These are phyloP conservation scores for Lumnitzera littorea DNA, from an alignment of 345 rosid species.

Conservation along the genomic window DNA sequence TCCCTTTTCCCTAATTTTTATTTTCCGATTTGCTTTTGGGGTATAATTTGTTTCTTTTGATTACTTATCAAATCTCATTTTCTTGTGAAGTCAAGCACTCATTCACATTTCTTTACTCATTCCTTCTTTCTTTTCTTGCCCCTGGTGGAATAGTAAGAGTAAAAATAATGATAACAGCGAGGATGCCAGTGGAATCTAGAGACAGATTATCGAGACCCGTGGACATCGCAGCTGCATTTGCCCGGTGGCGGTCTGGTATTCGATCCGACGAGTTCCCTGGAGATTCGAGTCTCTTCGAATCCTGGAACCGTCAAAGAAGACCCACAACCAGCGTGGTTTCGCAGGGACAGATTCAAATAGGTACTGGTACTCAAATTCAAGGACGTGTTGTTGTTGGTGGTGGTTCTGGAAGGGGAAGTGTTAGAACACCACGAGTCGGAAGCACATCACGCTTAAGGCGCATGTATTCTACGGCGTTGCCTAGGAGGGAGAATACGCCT, in stretches of 20 bases:
- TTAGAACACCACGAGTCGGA: constrained; percentile 33
- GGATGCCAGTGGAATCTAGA: constrained; percentile 57
- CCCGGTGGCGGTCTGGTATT: constrained; percentile 26
- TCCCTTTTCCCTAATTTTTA: too few relatives aligned
- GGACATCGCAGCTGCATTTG: constrained; percentile 36
- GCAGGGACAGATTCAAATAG: not conserved
- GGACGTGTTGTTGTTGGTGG: constrained; percentile 8
- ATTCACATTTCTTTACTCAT: not conserved
- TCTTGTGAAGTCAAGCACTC: not conserved
- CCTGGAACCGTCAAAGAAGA: constrained; percentile 8
- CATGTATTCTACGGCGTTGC: constrained; percentile 14
- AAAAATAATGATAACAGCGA: not conserved
- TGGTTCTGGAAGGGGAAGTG: constrained; percentile 26
- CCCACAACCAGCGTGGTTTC: not conserved
- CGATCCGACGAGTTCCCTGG: constrained; percentile 27
- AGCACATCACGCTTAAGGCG: constrained; percentile 14
- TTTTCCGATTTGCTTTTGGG: too few relatives aligned
- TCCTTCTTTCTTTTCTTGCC: not conserved
- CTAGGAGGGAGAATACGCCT: constrained; percentile 37
- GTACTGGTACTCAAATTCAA: constrained; percentile 9
- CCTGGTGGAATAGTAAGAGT: too few relatives aligned
- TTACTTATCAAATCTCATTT: not conserved
- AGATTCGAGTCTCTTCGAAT: constrained; percentile 23
- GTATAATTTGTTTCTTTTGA: too few relatives aligned
- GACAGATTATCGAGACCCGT: constrained; percentile 51